Conservation (phyloP, 495 filamentous ascomycete genomes). For the Talaromyces liani region DNA sequence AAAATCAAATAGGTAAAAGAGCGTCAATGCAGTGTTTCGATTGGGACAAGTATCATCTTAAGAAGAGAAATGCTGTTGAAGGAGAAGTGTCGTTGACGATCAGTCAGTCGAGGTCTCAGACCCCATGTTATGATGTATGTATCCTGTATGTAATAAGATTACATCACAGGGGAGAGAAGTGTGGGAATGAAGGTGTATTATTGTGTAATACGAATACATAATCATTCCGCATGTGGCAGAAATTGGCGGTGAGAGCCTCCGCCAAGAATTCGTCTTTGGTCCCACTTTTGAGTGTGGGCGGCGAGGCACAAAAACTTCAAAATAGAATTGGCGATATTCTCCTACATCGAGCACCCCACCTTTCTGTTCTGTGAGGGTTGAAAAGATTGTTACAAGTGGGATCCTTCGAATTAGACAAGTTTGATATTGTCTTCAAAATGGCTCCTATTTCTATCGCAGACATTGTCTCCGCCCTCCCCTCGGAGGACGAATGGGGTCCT, state of each 20-base stretch:
- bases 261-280: not conserved
- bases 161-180: not conserved
- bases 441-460: slow-evolving; percentile 51
- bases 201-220: not conserved
- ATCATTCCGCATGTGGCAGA: not conserved
- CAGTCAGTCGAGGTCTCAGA: not conserved
- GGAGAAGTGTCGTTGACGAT: not conserved
- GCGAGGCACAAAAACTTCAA: slow-evolving; percentile 10
- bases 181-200: not conserved
- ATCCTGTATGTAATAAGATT: not conserved
- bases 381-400: not conserved
- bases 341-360: not conserved
- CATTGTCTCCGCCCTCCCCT: slow-evolving; percentile 51
- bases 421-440: slow-evolving; percentile 28
- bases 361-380: not conserved
- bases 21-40: not conserved
- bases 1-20: not conserved
- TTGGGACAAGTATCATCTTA: not conserved
- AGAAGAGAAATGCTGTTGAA: not conserved
- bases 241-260: not conserved
- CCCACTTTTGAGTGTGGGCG: not conserved
- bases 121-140: not conserved
- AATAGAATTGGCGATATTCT: slow-evolving; percentile 5
- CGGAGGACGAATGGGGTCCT: slow-evolving; percentile 79
- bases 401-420: not conserved